These are phyloP conservation scores for Blastocystis sp. DNA, from an alignment of 352 stramenopile genomes.

Conservation along the genomic window DNA sequence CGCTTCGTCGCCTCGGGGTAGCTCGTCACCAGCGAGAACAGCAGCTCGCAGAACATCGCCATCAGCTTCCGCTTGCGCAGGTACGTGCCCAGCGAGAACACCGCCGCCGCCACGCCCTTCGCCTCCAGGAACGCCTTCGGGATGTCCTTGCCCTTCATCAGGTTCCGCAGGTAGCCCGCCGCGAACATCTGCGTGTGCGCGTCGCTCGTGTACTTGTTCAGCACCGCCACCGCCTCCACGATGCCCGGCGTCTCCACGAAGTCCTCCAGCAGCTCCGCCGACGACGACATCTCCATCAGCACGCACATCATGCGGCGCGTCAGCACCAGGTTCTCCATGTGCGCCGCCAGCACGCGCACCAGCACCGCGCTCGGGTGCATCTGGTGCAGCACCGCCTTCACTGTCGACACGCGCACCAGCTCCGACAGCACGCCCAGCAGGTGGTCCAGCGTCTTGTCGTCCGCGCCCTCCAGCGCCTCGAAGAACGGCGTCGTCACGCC, in stretches of 20 bases:
- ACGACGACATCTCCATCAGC: slow-evolving; percentile 55
- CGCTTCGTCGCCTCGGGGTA: slow-evolving; percentile 22
- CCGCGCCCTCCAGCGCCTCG: slow-evolving; percentile 10
- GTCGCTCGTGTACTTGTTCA: slow-evolving; percentile 57
- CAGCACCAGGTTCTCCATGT: slow-evolving; percentile 26
- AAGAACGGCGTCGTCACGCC: slow-evolving; percentile 51
- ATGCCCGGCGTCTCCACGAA: slow-evolving; percentile 55
- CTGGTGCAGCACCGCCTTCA: slow-evolving; percentile 64
- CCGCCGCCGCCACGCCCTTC: slow-evolving; percentile 29
- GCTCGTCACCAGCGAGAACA: slow-evolving; percentile 37
- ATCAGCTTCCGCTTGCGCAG: slow-evolving; percentile 55
- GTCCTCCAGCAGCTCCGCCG: slow-evolving; percentile 35
- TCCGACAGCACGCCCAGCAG: slow-evolving; percentile 30
- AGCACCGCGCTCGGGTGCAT: slow-evolving; percentile 30
- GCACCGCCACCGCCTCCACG: slow-evolving; percentile 9
- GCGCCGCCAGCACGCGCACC: slow-evolving; percentile 3
- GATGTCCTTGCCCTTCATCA: slow-evolving; percentile 41
- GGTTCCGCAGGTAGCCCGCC: slow-evolving; percentile 42
- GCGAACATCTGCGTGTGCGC: slow-evolving; percentile 34
- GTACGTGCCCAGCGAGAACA: slow-evolving; percentile 42
- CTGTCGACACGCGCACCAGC: slow-evolving; percentile 44
- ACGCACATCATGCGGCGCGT: slow-evolving; percentile 47
- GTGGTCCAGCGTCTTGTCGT: slow-evolving; percentile 15
- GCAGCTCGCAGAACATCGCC: slow-evolving; percentile 56
- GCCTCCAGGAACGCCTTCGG: slow-evolving; percentile 2